Percentiles rank a stretch among this genome's conserved stretches.
phyloP scores from a whole-genome alignment of 345 rosid species.

The Firmiana major region DNA sequence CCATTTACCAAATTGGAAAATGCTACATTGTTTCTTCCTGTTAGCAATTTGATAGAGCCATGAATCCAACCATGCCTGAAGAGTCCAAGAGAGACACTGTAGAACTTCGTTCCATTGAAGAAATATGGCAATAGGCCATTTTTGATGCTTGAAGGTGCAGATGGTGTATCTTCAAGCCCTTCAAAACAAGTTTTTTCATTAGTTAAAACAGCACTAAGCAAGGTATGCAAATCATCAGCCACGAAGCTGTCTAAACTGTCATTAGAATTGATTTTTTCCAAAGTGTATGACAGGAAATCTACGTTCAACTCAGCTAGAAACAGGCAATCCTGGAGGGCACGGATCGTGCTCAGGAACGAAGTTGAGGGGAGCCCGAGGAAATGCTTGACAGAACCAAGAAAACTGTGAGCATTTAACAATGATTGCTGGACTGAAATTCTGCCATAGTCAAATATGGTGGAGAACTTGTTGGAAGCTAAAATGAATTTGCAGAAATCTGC shows the following conservation, averaged over 20 bases:
- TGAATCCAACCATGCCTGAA: conserved; percentile 3
- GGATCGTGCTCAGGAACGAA: background rate
- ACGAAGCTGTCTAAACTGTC: conserved; percentile 2
- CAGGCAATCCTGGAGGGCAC: conserved; percentile 27
- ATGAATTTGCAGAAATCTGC: conserved; percentile 21
- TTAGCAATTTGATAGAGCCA: conserved; percentile 1
- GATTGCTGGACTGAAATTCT: conserved; percentile 20
- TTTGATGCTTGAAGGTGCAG: background rate
- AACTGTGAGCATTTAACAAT: conserved; percentile 8
- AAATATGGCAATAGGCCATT: background rate
- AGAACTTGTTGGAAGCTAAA: conserved; percentile 7
- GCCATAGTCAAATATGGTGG: conserved; percentile 23
- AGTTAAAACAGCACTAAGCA: conserved; percentile 29
- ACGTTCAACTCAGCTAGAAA: conserved; percentile 18
- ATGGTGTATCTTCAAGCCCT: background rate
- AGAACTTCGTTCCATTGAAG: conserved; percentile 14
- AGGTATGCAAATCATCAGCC: conserved; percentile 18
- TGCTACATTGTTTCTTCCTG: conserved; percentile 6
- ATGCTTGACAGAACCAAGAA: conserved; percentile 8
- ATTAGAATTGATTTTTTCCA: background rate
- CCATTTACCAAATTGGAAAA: conserved; percentile 4
- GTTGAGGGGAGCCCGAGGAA: conserved; percentile 15
- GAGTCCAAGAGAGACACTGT: conserved; percentile 28
- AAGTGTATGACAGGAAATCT: conserved; percentile 18
- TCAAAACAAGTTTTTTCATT: conserved; percentile 29